Evolutionary conservation across 495 filamentous ascomycete genomes (phyloP).

Genomic region (Ascobolus immersus): DNA sequence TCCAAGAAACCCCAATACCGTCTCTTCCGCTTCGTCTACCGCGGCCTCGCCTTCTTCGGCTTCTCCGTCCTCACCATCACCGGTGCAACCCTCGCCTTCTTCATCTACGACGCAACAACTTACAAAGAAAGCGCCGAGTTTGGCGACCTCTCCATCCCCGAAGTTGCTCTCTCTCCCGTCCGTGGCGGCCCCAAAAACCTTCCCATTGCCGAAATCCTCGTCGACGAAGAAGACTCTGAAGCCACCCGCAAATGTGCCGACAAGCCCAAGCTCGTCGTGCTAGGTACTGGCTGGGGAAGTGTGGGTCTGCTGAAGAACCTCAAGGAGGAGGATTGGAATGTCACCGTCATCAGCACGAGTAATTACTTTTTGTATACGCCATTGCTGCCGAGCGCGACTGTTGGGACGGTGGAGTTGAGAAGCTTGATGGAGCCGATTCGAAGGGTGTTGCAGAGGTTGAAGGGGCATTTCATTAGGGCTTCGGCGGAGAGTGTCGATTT

Average conservation of each 20-base stretch:
- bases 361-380: constrained; percentile 98
- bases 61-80: constrained; percentile 30
- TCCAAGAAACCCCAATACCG: no score
- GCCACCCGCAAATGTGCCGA: constrained; percentile 42
- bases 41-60: constrained; percentile 30
- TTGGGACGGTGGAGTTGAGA: constrained; percentile 75
- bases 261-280: constrained; percentile 74
- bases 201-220: constrained; percentile 45
- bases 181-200: constrained; percentile 88
- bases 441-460: constrained; percentile 46
- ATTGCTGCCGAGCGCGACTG: constrained; percentile 88
- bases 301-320: constrained; percentile 77
- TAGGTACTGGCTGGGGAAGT: constrained; percentile 90
- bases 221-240: constrained; percentile 64
- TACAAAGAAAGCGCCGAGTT: constrained; percentile 42
- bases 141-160: constrained; percentile 55
- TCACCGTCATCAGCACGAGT: constrained; percentile 75
- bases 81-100: constrained; percentile 47
- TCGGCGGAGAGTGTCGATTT: constrained; percentile 72
- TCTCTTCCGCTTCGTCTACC: constrained; percentile 21
- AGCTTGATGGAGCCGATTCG: constrained; percentile 84
- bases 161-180: constrained; percentile 53
- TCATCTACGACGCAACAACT: constrained; percentile 81
- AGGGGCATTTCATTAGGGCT: constrained; percentile 76
- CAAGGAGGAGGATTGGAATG: constrained; percentile 71